These are phyloP conservation scores for Trypanosoma avium DNA, from an alignment of 208 protist genomes.

Conservation along the genomic window DNA sequence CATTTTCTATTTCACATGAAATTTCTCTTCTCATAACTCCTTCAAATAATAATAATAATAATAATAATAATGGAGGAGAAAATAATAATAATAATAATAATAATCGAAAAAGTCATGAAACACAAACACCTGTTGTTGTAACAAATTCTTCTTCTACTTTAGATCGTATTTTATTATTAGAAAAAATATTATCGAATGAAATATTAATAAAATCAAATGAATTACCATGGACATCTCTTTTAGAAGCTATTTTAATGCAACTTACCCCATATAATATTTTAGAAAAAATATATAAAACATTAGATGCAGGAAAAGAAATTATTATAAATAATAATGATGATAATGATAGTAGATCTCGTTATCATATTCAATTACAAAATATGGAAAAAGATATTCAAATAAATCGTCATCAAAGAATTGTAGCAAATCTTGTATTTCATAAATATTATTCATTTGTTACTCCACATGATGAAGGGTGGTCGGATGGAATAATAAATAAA, in stretches of 20 bases:
- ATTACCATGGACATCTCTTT: conserved; percentile 13
- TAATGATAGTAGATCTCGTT: neutral
- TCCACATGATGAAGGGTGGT: conserved; percentile 17
- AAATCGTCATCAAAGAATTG: conserved; percentile 16
- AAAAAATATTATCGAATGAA: conserved; percentile 13
- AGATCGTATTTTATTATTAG: conserved; percentile 3
- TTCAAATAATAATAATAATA: neutral
- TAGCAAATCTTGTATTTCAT: conserved; percentile 16
- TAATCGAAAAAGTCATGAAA: too few relatives aligned
- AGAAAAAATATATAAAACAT: neutral
- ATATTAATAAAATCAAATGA: neutral
- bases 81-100: neutral
- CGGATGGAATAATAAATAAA: neutral
- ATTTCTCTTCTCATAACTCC: neutral
- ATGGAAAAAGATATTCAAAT: conserved; percentile 12
- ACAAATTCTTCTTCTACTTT: neutral
- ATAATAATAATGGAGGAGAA: neutral
- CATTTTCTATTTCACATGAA: conserved; percentile 12
- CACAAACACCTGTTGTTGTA: neutral
- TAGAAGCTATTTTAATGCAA: conserved; percentile 25
- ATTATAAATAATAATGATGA: too few relatives aligned
- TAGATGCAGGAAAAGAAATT: neutral
- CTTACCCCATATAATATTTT: conserved; percentile 18
- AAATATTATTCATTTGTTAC: conserved; percentile 5
- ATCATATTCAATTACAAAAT: neutral